Conservation (phyloP, 2,329 filamentous ascomycete genomes). For the Claviceps paspali region DNA sequence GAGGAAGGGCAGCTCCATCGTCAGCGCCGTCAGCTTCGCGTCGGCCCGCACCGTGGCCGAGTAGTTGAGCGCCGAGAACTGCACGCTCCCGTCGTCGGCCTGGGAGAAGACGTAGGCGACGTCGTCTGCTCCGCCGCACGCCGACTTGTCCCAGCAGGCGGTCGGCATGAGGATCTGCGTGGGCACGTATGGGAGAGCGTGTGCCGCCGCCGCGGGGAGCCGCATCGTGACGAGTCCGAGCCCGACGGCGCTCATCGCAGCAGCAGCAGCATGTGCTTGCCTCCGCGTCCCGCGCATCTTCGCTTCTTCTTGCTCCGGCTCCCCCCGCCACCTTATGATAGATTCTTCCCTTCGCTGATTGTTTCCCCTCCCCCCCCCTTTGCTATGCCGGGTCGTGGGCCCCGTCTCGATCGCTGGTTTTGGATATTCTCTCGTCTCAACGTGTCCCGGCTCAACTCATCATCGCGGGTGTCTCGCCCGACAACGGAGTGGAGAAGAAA, state of each 20-base stretch:
- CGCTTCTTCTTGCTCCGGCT: no score
- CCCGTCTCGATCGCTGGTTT: no score
- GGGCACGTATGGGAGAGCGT: conserved; percentile 58
- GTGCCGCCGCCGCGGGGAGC: conserved; percentile 16
- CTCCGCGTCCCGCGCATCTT: not conserved
- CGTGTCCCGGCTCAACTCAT: no score
- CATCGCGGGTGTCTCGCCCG: no score
- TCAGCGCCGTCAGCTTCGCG: conserved; percentile 32
- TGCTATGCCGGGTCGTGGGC: no score
- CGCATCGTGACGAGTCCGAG: conserved; percentile 3
- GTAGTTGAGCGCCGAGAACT: conserved; percentile 52
- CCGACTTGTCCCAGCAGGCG: conserved; percentile 25
- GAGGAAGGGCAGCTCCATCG: conserved; percentile 48
- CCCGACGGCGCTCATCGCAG: not conserved
- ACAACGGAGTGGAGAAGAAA: no score
- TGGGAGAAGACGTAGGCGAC: conserved; percentile 58
- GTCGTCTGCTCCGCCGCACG: conserved; percentile 24
- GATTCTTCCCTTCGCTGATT: no score
- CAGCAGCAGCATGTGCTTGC: not conserved
- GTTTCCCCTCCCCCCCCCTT: no score
- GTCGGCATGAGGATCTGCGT: conserved; percentile 51
- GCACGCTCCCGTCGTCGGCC: conserved; percentile 23
- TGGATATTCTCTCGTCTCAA: no score
- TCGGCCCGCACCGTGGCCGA: conserved; percentile 39
- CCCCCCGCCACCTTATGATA: no score